Evolutionary conservation across 768 basidiomycete species (phyloP), one percentile per base, ranked within the genome.

Genomic region (Suillus subalutaceus): DNA sequence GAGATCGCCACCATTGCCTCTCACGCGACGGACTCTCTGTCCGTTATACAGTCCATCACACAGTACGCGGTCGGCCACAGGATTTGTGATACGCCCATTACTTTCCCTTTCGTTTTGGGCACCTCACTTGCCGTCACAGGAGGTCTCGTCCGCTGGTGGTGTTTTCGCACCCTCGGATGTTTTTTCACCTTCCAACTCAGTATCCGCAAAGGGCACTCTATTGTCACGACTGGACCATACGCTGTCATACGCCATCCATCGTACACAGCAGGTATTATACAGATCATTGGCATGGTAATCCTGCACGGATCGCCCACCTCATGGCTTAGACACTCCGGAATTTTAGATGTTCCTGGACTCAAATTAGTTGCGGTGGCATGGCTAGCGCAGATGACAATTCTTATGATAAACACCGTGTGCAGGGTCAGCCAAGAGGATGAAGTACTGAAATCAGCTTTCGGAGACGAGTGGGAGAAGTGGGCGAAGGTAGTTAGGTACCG

Each of bases 111-210:
- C 50, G 5, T 75, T 37, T 10, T 74, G 38, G 75, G 77, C 30
- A 63, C 73, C 23, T 32, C 71, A 26, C 38, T 74, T 13, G 70
- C 69, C 9, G 30, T 72, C 12, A 41, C 62, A 35, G 81, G 79
- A 3, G 68, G 66, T 16, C 32, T 69, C 38, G 8, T 77, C 40
- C 76, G 78, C 40, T 43, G 68, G 50, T 44, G 18, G 32, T 77
- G 79, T 62, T 78, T 32, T 69, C 76, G 71, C 61, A 74, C 77
- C 9, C 77, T 83, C 4, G 80, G 80, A 3, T 72, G 73, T 2
- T 69, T 81, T 30, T 83, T 82, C 70, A 83, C 82, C 0, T 83
- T 83, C 65, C 79, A 83, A 57, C 77, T 83, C 53, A 77, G 78
- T 44, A 79, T 82, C 48, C 79, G 76, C 12, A 77, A 75, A 1